Base-by-base conservation (phyloP, 306 rosid species). In the Vicia sativa region DNA sequence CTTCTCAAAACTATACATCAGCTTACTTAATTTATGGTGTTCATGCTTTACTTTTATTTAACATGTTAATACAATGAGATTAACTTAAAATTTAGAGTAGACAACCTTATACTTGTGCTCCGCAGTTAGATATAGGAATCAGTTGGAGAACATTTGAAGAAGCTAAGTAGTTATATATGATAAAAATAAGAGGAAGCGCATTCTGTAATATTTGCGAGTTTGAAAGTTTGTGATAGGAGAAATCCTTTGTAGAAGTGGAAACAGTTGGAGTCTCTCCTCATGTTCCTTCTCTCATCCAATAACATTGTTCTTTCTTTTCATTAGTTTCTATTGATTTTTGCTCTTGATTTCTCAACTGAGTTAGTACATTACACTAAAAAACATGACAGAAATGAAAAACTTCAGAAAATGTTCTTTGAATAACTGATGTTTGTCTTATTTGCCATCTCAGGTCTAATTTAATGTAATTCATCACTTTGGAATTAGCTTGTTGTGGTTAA, bases 401-500 rank as follows among this genome's bases (percentile, higher is more conserved):
- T 43, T 31, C 35, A 44, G 72, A 43, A 52, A 35, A 43, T 42
- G 39, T 34, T 68, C 44, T 62, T 1, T 43, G 38, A 67, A n/a
- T 61, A 28, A 65, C 41, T 18, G 37, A 59, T 59, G 13, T 18
- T 59, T 34, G 15, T 35, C 26, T 44, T 45, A 15, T 21, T 39
- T 71, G 0, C 11, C 21, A 34, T 58, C 31, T 41, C n/a, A 16
- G 35, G 16, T 48, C 5, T 46, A 46, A 15, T 7, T 48, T 15
- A 15, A 9, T 11, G 55, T 12, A 28, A 44, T 74, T 74, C 50
- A 38, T 39, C 9, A 49, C 9, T 45, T 64, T 59, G 48, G 65
- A 54, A 72, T 69, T 76, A 60, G 45, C 67, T 37, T 28, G 63
- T 55, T 52, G 4, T 52, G 11, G 60, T n/a, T 74, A 62, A 64